Conservation (phyloP, 352 stramenopile genomes). For the Phytophthora fragariaefolia region DNA sequence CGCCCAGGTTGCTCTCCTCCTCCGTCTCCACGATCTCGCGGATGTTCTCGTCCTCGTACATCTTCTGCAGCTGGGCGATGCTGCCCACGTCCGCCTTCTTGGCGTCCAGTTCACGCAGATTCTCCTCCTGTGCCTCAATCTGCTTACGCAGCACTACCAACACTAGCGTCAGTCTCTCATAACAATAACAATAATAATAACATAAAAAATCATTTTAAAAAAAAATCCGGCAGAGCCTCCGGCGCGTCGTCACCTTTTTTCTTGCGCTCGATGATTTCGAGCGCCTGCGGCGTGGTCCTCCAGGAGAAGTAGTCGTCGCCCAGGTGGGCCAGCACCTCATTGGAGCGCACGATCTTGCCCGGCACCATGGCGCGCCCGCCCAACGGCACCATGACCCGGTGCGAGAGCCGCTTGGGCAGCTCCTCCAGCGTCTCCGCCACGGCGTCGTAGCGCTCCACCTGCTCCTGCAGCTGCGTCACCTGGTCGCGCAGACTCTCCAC, state of each 20-base stretch:
- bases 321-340: slow-evolving; percentile 84
- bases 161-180: neutral
- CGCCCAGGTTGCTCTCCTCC: slow-evolving; percentile 66
- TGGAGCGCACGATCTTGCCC: slow-evolving; percentile 84
- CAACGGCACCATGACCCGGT: slow-evolving; percentile 85
- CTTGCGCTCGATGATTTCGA: slow-evolving; percentile 77
- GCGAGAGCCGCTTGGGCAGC: slow-evolving; percentile 79
- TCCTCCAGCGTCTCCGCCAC: slow-evolving; percentile 64
- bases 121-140: slow-evolving; percentile 63
- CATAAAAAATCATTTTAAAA: too few species aligned
- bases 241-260: slow-evolving; percentile 63
- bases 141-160: slow-evolving; percentile 52
- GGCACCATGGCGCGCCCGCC: slow-evolving; percentile 86
- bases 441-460: slow-evolving; percentile 60
- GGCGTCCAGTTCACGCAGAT: slow-evolving; percentile 48
- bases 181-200: too few species aligned
- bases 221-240: neutral
- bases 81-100: slow-evolving; percentile 77
- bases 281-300: slow-evolving; percentile 65
- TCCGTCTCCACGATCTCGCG: slow-evolving; percentile 87
- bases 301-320: slow-evolving; percentile 86
- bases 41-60: slow-evolving; percentile 89
- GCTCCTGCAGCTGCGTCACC: slow-evolving; percentile 58
- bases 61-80: slow-evolving; percentile 78
- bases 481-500: slow-evolving; percentile 64